Evolutionary conservation across 1,139 yeast species (phyloP).

Genomic region (Lodderomyces beijingensis): DNA sequence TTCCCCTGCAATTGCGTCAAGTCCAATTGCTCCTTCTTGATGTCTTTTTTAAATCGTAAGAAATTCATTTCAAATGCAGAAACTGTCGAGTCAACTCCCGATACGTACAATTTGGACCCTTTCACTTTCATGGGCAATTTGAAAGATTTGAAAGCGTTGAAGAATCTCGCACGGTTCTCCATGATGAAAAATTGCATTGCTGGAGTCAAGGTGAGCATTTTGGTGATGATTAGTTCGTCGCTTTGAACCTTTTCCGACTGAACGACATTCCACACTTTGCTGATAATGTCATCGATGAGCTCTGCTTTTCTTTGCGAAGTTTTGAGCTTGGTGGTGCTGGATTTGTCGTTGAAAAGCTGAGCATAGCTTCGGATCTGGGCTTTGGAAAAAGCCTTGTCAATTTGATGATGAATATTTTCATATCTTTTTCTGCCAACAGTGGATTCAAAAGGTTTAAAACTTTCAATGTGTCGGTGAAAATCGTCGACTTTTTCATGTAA

Average conservation of each 20-base stretch:
- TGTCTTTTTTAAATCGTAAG: conserved; percentile 1
- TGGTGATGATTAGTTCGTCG: not conserved
- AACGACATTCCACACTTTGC: conserved; percentile 7
- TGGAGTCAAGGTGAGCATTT: conserved; percentile 5
- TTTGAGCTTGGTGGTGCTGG: not conserved
- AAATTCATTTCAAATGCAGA: conserved; percentile 5
- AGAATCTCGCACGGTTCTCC: conserved; percentile 4
- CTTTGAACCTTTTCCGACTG: not conserved
- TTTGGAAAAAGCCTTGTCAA: conserved; percentile 18
- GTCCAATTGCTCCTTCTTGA: conserved; percentile 19
- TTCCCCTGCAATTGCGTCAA: conserved; percentile 5
- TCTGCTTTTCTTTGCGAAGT: not conserved
- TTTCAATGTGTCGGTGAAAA: conserved; percentile 14
- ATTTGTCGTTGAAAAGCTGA: not conserved
- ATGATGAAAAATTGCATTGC: conserved; percentile 44
- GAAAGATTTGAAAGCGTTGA: conserved; percentile 4
- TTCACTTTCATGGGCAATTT: conserved; percentile 3
- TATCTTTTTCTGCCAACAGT: conserved; percentile 12
- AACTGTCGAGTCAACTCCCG: conserved; percentile 6
- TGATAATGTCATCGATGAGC: not conserved
- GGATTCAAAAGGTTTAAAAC: conserved; percentile 11
- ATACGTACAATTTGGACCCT: conserved; percentile 3
- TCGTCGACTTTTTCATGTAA: no score
- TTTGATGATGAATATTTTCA: conserved; percentile 8
- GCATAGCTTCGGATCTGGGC: conserved; percentile 12